Conservation (phyloP, 2,329 filamentous ascomycete species). For the Polychaeton citri region DNA sequence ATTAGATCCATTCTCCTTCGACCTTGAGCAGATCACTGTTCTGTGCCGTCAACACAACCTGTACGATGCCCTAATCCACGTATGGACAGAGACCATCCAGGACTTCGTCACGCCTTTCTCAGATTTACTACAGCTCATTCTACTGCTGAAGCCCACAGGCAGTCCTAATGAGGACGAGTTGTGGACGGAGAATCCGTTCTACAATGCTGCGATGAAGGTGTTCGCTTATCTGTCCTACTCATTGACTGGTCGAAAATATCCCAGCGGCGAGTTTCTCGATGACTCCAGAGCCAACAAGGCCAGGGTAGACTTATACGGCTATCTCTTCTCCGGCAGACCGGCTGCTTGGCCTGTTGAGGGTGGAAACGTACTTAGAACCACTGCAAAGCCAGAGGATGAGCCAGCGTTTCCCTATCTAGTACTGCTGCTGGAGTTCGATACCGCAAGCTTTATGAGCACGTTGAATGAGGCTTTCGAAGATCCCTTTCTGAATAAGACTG, state of each 20-base stretch:
- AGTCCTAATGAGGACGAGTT: slow-evolving; percentile 41
- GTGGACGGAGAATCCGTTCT: slow-evolving; percentile 27
- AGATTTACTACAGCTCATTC: slow-evolving; percentile 58
- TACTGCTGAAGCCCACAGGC: slow-evolving; percentile 36
- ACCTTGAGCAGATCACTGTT: slow-evolving; percentile 82
- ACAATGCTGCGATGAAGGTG: slow-evolving; percentile 70
- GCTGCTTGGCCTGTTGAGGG: slow-evolving; percentile 60
- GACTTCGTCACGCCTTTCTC: slow-evolving; percentile 88
- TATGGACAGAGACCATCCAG: slow-evolving; percentile 82
- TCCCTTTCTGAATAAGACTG: slow-evolving; percentile 69
- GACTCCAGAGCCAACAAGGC: slow-evolving; percentile 61
- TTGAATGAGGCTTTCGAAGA: slow-evolving; percentile 97
- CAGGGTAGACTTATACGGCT: slow-evolving; percentile 83
- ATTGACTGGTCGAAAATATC: slow-evolving; percentile 82
- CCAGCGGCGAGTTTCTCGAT: slow-evolving; percentile 62
- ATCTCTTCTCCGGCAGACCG: slow-evolving; percentile 75
- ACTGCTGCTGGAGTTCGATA: slow-evolving; percentile 75
- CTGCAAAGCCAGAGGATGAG: slow-evolving; percentile 41
- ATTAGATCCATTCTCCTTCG: slow-evolving; percentile 78
- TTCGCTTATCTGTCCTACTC: slow-evolving; percentile 91
- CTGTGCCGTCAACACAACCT: slow-evolving; percentile 85
- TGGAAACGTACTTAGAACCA: slow-evolving; percentile 47
- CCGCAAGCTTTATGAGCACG: slow-evolving; percentile 84
- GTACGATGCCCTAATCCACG: slow-evolving; percentile 90
- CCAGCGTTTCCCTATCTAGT: slow-evolving; percentile 76